Conservation (phyloP, 1,284 basidiomycete species). For the Neotropicomus parvogracilis region DNA sequence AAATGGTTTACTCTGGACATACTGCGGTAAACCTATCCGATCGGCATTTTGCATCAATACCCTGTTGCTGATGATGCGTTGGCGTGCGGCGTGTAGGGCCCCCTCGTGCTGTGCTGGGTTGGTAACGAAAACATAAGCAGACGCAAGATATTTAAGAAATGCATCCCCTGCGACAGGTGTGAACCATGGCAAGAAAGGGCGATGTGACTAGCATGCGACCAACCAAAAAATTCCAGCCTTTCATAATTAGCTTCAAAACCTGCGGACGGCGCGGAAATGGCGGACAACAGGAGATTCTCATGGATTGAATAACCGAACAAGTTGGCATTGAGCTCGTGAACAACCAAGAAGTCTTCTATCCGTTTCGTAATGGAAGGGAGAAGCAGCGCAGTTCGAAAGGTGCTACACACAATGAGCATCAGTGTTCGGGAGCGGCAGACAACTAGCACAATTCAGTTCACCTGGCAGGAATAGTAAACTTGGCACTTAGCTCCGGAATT, state of each 20-base stretch:
- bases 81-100: constrained; percentile 57
- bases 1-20: constrained; percentile 70
- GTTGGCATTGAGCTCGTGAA: constrained; percentile 71
- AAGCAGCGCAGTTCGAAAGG: constrained; percentile 59
- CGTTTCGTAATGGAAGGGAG: constrained; percentile 68
- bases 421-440: constrained; percentile 21
- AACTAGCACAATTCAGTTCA: constrained; percentile 29
- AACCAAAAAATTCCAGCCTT: constrained; percentile 76
- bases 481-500: constrained; percentile 72
- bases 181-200: constrained; percentile 12
- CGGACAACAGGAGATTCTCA: constrained; percentile 58
- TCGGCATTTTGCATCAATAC: constrained; percentile 55
- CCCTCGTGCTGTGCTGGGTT: constrained; percentile 62
- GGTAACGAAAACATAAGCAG: constrained; percentile 68
- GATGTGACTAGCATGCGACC: constrained; percentile 37
- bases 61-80: constrained; percentile 71
- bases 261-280: constrained; percentile 65
- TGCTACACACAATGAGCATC: constrained; percentile 42
- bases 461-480: constrained; percentile 73
- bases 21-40: constrained; percentile 57
- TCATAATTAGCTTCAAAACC: constrained; percentile 72
- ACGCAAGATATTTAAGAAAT: constrained; percentile 74
- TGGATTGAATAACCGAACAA: constrained; percentile 59
- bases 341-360: constrained; percentile 67
- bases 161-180: constrained; percentile 58